These are phyloP conservation scores for Penicillium verhagenii DNA, from an alignment of 495 filamentous ascomycete species.

Conservation along the genomic window DNA sequence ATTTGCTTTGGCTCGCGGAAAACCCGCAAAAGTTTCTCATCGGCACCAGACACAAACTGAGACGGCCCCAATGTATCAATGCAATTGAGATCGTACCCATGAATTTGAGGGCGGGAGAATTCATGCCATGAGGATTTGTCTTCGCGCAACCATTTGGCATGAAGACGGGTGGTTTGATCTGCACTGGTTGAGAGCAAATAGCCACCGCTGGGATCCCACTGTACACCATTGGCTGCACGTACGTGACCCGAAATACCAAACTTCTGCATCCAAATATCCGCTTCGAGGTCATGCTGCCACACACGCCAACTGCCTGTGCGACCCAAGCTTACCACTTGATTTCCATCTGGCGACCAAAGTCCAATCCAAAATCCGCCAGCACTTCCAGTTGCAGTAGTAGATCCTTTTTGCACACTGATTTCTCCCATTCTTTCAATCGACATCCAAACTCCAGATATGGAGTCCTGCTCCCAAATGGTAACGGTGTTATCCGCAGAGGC, in stretches of 20 bases:
- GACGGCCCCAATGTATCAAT: constrained; percentile 67
- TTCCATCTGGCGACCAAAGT: constrained; percentile 82
- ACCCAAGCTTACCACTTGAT: constrained; percentile 73
- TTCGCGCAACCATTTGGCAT: constrained; percentile 73
- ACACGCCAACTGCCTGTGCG: constrained; percentile 91
- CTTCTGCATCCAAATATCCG: constrained; percentile 70
- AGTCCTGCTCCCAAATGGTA: constrained; percentile 85
- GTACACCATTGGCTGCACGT: constrained; percentile 70
- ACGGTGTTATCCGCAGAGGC: constrained; percentile 95
- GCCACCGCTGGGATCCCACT: constrained; percentile 79
- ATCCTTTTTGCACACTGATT: constrained; percentile 89
- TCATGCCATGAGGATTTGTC: constrained; percentile 77
- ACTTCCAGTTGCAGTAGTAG: constrained; percentile 92
- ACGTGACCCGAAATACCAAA: constrained; percentile 84
- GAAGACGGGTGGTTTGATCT: constrained; percentile 93
- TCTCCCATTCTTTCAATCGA: constrained; percentile 82
- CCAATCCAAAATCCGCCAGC: constrained; percentile 96
- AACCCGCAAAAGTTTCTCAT: constrained; percentile 94
- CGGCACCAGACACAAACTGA: constrained; percentile 91
- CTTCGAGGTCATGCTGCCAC: constrained; percentile 60
- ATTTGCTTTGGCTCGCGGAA: constrained; percentile 88
- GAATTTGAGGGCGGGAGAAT: constrained; percentile 92
- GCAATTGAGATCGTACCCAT: constrained; percentile 98
- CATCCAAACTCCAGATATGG: constrained; percentile 83
- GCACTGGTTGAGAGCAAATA: constrained; percentile 86